Evolutionary conservation across 129 eudicot genomes (phyloP).

Genomic region (Flaveria linearis): DNA sequence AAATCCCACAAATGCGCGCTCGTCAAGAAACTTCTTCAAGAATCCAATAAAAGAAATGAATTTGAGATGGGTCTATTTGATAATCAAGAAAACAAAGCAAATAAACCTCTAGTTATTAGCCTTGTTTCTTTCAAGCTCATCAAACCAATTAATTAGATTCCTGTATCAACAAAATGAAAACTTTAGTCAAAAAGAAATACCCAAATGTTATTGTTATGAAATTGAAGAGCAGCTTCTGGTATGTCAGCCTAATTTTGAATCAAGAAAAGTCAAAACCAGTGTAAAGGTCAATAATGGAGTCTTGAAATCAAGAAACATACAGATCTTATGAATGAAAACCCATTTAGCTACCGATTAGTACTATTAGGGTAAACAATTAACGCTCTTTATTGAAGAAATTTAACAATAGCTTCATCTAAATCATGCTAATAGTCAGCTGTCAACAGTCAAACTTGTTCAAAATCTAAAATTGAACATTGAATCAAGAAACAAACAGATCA

Average conservation of each 20-base stretch:
- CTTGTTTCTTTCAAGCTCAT: slow-evolving; percentile 21
- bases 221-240: slow-evolving; percentile 22
- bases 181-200: slow-evolving; percentile 22
- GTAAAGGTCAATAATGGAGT: slow-evolving; percentile 33
- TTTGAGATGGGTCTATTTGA: slow-evolving; percentile 19
- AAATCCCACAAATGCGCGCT: background rate
- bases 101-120: background rate
- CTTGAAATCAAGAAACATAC: slow-evolving; percentile 34
- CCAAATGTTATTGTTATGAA: background rate
- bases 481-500: slow-evolving; percentile 28
- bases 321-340: slow-evolving; percentile 18
- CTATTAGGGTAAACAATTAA: background rate
- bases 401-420: slow-evolving; percentile 5
- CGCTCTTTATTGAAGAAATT: background rate
- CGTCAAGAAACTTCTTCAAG: slow-evolving; percentile 10
- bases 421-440: background rate
- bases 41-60: slow-evolving; percentile 9
- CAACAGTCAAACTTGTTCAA: slow-evolving; percentile 28
- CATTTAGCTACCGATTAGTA: slow-evolving; percentile 6
- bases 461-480: slow-evolving; percentile 17
- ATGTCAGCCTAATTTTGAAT: slow-evolving; percentile 15
- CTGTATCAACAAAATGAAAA: slow-evolving; percentile 38
- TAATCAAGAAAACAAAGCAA: slow-evolving; percentile 1
- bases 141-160: slow-evolving; percentile 27
- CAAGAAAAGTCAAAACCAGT: slow-evolving; percentile 30